Evolutionary conservation across 2,329 filamentous ascomycete genomes (phyloP), one percentile per base, ranked within the genome.

Genomic region (Leptographium wingfieldii): DNA sequence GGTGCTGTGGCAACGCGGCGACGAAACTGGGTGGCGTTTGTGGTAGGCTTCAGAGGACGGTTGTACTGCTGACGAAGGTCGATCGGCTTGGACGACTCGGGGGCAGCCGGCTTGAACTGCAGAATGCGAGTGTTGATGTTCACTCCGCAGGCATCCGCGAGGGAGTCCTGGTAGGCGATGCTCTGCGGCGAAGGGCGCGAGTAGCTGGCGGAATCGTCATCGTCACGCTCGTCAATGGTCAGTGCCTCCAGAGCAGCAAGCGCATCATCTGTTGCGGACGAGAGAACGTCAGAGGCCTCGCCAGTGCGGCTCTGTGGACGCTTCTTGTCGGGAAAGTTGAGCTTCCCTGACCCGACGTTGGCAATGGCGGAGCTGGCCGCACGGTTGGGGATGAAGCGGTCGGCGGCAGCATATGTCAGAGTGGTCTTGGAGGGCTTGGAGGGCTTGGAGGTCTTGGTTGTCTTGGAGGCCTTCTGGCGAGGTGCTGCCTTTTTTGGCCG

Each of bases 41-140:
- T 85, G 63, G 86, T 80, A 25, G 88, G 79, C 80, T 90, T 96
- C 64, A 99, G 81, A 43, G 94, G 94, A 63, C 94, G 86, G 80
- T 97, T 99, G 82, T 99, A 99, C 73, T 99, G 94, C 63, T 94
- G 90, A 61, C 94, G 88, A 63, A 99, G 86, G 72, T 99, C 94
- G 70, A 99, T 96, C 43, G 94, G 94, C 81, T 96, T 96, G 40
- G 92, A 96, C 7, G 94, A 97, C 77, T 97, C 94, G 4, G 94
- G 94, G n/a, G 94, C 84, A 2, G 92, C 91, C 59, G 94, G 94
- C 85, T 99, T 99, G 82, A 96, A 99, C 62, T 94, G 89, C 57
- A 99, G 87, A 68, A 99, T 99, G 64, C 94, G 89, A 59, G 92
- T 95, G 78, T 92, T 95, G 63, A 95, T 82, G 70, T 85, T 92